Evolutionary conservation across 805 yeast genomes (phyloP).

Genomic region (Teunomyces gatunensis): DNA sequence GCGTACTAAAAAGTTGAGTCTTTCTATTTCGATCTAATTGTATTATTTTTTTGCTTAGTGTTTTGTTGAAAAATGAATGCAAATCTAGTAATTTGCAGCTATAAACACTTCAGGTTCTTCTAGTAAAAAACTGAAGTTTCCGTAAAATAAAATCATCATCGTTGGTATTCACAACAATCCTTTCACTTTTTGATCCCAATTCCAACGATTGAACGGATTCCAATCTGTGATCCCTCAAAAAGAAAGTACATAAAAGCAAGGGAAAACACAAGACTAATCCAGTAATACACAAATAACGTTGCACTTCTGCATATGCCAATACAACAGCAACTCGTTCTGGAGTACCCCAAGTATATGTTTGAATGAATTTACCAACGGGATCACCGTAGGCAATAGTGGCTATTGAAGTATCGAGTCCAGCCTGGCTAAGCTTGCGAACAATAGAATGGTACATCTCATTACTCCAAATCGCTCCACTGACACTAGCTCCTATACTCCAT

Average conservation of each 20-base stretch:
- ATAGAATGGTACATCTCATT: conserved; percentile 50
- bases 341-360: conserved; percentile 57
- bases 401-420: conserved; percentile 32
- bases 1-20: no score
- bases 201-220: conserved; percentile 31
- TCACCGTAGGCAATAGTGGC: conserved; percentile 48
- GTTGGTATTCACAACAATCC: conserved; percentile 20
- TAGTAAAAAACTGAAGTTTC: neutral
- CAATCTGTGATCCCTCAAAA: conserved; percentile 54
- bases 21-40: neutral
- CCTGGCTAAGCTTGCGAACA: conserved; percentile 22
- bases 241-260: conserved; percentile 44
- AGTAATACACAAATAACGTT: conserved; percentile 53
- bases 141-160: conserved; percentile 19
- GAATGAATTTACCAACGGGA: conserved; percentile 50
- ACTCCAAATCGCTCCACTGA: conserved; percentile 74
- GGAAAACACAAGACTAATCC: conserved; percentile 57
- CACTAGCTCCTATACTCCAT: conserved; percentile 57
- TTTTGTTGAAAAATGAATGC: neutral
- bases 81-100: neutral
- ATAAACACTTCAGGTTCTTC: neutral
- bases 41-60: neutral
- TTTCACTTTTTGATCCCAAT: conserved; percentile 10
- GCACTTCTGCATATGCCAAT: conserved; percentile 56
- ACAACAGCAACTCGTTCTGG: conserved; percentile 59